Conservation (phyloP, 169 alveolate species). For the Eimeria tenella region DNA sequence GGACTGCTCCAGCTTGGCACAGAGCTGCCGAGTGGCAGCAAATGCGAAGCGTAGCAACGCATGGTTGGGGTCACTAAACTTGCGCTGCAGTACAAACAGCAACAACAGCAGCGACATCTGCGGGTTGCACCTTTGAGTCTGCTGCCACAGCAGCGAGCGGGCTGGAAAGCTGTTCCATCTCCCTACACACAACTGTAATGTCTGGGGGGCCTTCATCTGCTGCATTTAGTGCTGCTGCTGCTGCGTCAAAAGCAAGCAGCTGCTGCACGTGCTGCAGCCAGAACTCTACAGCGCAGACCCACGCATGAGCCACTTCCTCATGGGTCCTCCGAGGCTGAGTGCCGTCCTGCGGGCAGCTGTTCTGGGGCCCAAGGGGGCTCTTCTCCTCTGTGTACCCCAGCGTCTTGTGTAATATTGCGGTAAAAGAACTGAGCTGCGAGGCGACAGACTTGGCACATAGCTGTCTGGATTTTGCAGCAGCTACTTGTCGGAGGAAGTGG, state of each 20-base stretch:
- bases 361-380: background rate
- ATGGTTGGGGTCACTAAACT: no score
- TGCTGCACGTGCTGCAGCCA: conserved; percentile 55
- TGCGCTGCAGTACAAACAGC: background rate
- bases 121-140: conserved; percentile 11
- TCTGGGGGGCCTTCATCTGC: background rate
- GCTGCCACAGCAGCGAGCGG: conserved; percentile 34
- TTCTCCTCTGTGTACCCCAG: background rate
- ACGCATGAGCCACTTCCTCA: background rate
- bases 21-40: background rate
- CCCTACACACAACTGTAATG: background rate
- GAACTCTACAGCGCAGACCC: conserved; percentile 7
- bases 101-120: background rate
- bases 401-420: background rate
- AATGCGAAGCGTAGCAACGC: background rate
- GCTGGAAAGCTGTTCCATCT: background rate
- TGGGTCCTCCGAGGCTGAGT: background rate
- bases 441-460: background rate
- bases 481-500: background rate
- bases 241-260: background rate
- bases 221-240: background rate
- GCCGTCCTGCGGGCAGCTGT: background rate
- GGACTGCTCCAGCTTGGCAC: background rate
- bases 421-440: background rate
- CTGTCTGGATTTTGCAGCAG: background rate